Evolutionary conservation across 2,329 filamentous ascomycete species (phyloP).

Genomic region (Chaetomiaceae sp.): DNA sequence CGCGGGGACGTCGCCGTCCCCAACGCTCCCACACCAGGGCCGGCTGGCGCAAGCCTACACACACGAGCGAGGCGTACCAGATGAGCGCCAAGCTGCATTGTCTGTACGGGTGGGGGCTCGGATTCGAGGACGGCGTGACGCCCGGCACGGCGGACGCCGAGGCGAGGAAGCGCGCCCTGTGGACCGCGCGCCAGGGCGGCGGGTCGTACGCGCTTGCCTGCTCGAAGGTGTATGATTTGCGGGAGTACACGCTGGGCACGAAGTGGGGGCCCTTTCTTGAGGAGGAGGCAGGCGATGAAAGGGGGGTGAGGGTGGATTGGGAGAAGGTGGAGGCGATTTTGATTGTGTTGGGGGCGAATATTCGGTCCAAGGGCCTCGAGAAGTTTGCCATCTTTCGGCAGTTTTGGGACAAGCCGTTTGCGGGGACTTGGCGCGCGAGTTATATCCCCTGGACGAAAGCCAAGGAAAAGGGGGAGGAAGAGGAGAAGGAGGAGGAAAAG

Average conservation of each 20-base stretch:
- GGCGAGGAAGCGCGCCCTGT: not conserved
- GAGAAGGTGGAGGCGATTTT: constrained; percentile 74
- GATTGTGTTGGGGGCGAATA: constrained; percentile 62
- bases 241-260: constrained; percentile 58
- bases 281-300: constrained; percentile 26
- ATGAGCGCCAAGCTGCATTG: constrained; percentile 67
- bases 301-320: constrained; percentile 60
- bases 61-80: constrained; percentile 49
- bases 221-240: constrained; percentile 68
- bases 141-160: constrained; percentile 34
- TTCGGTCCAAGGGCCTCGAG: constrained; percentile 45
- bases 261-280: constrained; percentile 68
- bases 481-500: constrained; percentile 33
- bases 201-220: constrained; percentile 58
- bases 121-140: constrained; percentile 37
- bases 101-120: constrained; percentile 49
- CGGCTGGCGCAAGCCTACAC: constrained; percentile 12
- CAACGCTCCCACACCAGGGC: not conserved
- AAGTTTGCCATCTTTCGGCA: constrained; percentile 43
- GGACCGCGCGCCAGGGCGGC: not conserved
- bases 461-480: constrained; percentile 9
- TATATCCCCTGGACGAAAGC: constrained; percentile 38
- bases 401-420: constrained; percentile 54
- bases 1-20: not conserved
- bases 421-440: constrained; percentile 50